Evolutionary conservation across 805 yeast genomes (phyloP).

Genomic region (Candida ponderosae): DNA sequence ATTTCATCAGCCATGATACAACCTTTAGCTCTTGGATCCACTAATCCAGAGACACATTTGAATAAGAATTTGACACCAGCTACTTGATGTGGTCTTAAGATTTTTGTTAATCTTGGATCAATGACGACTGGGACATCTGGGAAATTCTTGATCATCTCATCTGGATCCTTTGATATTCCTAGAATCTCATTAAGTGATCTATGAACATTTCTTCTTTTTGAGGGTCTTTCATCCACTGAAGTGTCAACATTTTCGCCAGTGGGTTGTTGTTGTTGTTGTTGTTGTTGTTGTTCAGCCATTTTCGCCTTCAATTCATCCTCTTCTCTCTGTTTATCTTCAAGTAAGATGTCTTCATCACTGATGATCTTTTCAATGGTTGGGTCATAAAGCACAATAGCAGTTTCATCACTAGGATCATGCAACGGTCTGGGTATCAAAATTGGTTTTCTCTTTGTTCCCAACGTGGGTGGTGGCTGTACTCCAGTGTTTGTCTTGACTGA

Average conservation of each 20-base stretch:
- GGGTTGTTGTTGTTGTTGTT: slow-evolving; percentile 5
- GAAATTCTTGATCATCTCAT: slow-evolving; percentile 41
- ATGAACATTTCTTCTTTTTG: slow-evolving; percentile 37
- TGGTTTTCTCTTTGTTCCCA: slow-evolving; percentile 72
- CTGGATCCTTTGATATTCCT: slow-evolving; percentile 53
- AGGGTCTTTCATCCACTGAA: slow-evolving; percentile 1
- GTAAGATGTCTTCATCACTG: slow-evolving; percentile 19
- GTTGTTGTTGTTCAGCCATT: slow-evolving; percentile 14
- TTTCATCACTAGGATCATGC: slow-evolving; percentile 91
- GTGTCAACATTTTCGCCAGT: not conserved
- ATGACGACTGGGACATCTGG: slow-evolving; percentile 94
- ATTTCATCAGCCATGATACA: slow-evolving; percentile 98
- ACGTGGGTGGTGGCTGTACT: slow-evolving; percentile 60
- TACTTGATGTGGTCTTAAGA: slow-evolving; percentile 91
- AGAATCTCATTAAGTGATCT: slow-evolving; percentile 72
- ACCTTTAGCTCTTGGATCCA: slow-evolving; percentile 80
- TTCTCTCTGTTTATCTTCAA: slow-evolving; percentile 24
- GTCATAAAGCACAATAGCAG: slow-evolving; percentile 90
- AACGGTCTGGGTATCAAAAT: slow-evolving; percentile 79
- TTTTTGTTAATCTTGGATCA: slow-evolving; percentile 79
- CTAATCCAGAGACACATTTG: slow-evolving; percentile 82
- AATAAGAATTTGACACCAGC: slow-evolving; percentile 92
- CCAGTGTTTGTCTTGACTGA: slow-evolving; percentile 22
- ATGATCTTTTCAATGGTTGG: slow-evolving; percentile 69
- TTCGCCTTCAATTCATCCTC: slow-evolving; percentile 21